Base-by-base conservation (phyloP, 1,284 basidiomycete genomes). In the Tilletia walkeri region DNA sequence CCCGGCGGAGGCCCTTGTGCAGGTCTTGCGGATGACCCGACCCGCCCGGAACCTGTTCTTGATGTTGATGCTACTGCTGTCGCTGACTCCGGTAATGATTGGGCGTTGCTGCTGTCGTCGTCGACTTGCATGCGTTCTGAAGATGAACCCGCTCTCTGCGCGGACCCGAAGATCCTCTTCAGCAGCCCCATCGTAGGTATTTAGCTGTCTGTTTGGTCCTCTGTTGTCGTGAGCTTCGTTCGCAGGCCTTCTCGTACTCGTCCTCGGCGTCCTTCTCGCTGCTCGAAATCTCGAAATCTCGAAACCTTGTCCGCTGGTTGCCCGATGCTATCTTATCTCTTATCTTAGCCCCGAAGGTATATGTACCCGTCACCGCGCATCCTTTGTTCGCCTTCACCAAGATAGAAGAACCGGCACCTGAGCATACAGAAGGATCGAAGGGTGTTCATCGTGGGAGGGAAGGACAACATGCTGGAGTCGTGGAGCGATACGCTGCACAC, bases 241-340 rank as follows among this genome's bases (percentile, higher is more conserved):
- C 9, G 9, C 56, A 18, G 38, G 56, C 48, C 30, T 61, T 36
- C n/a, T 4, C 4, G n/a, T 61, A 10, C 36, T 4, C 59, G 12
- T 18, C 36, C 59, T 38, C 36, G 30, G 59, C 36, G 59, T 63
- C 59, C 59, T 63, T 63, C 34, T 36, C 34, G 34, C 18, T n/a
- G 18, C 59, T 63, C 59, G 34, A 16, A 63, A 39, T 18, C 24
- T 30, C 24, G 24, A 30, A 30, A 30, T 30, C 24, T 30, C 24
- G 24, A 30, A 30, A 30, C 24, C 24, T 30, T 30, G 24, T 30
- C 24, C 24, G 24, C 24, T 30, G 24, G 34, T 34, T 24, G 59
- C 59, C 59, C 59, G 59, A 63, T 63, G 30, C 34, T 39, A 63
- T 63, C 59, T 63, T 38, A 63, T 63, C 59, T 56, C 54, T 34